These are phyloP conservation scores for Chytriomyces sp. DNA, from an alignment of 192 early-diverging fungal species.

Conservation along the genomic window DNA sequence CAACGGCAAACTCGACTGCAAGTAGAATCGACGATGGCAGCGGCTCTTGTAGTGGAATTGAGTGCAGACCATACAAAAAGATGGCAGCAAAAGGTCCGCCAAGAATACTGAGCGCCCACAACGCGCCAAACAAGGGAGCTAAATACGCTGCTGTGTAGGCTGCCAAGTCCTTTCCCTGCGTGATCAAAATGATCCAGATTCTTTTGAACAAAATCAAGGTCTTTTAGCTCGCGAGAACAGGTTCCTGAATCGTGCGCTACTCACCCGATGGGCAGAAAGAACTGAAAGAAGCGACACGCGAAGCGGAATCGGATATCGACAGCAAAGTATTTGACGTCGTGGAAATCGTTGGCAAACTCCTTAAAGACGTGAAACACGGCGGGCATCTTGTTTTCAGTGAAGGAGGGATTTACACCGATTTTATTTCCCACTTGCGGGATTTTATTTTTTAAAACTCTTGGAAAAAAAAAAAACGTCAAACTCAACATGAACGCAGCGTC, in stretches of 20 bases:
- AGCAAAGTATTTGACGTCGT: constrained; percentile 16
- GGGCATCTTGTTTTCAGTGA: constrained; percentile 7
- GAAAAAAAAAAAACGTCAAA: no score
- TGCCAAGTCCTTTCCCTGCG: constrained; percentile 6
- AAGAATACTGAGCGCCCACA: constrained; percentile 22
- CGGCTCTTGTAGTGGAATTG: constrained; percentile 10
- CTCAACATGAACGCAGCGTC: no score
- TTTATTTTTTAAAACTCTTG: no score
- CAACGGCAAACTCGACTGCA: constrained; percentile 14
- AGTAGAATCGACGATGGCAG: constrained; percentile 13
- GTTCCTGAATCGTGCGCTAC: background rate
- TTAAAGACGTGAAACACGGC: constrained; percentile 15
- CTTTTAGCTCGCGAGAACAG: background rate
- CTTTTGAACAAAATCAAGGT: background rate
- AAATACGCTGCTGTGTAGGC: constrained; percentile 10
- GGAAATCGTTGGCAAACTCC: constrained; percentile 22
- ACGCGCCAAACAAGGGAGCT: constrained; percentile 6
- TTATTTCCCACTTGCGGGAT: no score
- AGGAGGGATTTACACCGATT: no score
- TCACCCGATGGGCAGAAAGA: constrained; percentile 14
- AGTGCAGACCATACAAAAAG: constrained; percentile 4
- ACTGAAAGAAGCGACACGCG: constrained; percentile 5
- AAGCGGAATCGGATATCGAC: constrained; percentile 16
- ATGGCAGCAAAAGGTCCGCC: constrained; percentile 15
- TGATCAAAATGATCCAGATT: constrained; percentile 24